A percentile compares a stretch with the other conserved stretches of the same genome.
These are phyloP conservation scores for Colletotrichum kahawae DNA, from an alignment of 2,329 filamentous ascomycete species.

Conservation along the genomic window DNA sequence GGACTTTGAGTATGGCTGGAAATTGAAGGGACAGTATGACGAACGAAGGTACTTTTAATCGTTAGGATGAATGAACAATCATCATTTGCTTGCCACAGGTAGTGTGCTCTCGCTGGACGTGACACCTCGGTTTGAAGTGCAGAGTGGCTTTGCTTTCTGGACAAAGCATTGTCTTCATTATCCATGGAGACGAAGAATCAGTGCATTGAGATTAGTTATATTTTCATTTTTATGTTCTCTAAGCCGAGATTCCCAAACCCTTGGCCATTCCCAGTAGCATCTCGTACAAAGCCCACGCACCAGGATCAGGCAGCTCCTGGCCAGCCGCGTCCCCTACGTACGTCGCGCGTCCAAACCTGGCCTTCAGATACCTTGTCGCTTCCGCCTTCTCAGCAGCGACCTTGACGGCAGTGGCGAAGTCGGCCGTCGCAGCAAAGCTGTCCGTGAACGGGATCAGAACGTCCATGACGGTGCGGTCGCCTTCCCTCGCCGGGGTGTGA, in stretches of 20 bases:
- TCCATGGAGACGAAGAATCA: not conserved
- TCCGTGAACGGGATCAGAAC: constrained; percentile 25
- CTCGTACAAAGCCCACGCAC: constrained; percentile 36
- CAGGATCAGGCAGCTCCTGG: constrained; percentile 33
- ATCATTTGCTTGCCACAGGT: not conserved
- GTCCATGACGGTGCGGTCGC: constrained; percentile 30
- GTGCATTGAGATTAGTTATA: not conserved
- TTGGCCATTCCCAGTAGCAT: constrained; percentile 17
- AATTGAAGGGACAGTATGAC: not conserved
- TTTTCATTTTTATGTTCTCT: not conserved
- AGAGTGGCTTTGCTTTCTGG: no score
- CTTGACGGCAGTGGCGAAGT: constrained; percentile 42
- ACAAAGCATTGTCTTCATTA: no score
- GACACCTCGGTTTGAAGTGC: no score
- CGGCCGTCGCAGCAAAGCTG: constrained; percentile 17
- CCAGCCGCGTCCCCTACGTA: constrained; percentile 32
- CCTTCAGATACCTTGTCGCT: constrained; percentile 29
- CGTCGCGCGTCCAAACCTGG: constrained; percentile 31
- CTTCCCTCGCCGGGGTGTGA: constrained; percentile 31
- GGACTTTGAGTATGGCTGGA: not conserved
- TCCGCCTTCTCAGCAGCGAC: constrained; percentile 33
- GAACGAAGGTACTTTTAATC: not conserved
- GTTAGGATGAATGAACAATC: not conserved
- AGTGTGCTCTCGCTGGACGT: not conserved
- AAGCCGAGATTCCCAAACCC: not conserved